These are phyloP conservation scores for Cercophora samala DNA, from an alignment of 495 filamentous ascomycete species.

Conservation along the genomic window DNA sequence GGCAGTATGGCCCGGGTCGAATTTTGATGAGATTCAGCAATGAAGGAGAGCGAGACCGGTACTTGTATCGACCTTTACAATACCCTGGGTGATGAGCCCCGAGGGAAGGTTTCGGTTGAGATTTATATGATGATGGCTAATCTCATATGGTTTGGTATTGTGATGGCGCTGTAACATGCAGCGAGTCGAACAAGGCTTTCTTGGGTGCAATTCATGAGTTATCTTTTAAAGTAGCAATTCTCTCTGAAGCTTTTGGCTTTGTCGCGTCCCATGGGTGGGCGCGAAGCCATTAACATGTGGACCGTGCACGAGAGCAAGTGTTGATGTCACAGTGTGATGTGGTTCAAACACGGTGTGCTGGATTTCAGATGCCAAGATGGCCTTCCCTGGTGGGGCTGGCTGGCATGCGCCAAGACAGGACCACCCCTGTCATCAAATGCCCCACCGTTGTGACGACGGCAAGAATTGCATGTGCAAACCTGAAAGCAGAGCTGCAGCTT, in stretches of 20 bases:
- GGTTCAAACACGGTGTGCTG: too few species aligned
- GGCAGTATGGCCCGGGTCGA: slow-evolving; percentile 1
- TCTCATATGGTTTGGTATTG: neutral
- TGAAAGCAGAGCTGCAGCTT: slow-evolving; percentile 5
- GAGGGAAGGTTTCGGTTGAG: neutral
- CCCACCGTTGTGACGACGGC: slow-evolving; percentile 21
- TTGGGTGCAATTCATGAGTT: neutral
- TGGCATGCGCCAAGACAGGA: slow-evolving; percentile 5
- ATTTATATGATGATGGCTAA: neutral
- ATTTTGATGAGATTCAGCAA: neutral
- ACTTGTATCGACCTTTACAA: neutral
- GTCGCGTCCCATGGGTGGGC: neutral
- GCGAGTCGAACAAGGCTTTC: neutral
- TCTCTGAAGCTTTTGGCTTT: neutral
- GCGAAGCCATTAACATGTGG: neutral
- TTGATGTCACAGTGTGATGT: too few species aligned
- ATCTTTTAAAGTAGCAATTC: neutral
- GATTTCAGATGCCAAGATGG: neutral
- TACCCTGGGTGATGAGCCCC: neutral
- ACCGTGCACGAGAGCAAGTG: neutral
- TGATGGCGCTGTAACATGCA: neutral
- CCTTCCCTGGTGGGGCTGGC: neutral
- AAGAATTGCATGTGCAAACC: slow-evolving; percentile 23
- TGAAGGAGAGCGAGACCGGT: neutral
- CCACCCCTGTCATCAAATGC: neutral